Evolutionary conservation across 2,329 filamentous ascomycete species (phyloP), one percentile per base, ranked within the genome.

Genomic region (Penicillium hordei): DNA sequence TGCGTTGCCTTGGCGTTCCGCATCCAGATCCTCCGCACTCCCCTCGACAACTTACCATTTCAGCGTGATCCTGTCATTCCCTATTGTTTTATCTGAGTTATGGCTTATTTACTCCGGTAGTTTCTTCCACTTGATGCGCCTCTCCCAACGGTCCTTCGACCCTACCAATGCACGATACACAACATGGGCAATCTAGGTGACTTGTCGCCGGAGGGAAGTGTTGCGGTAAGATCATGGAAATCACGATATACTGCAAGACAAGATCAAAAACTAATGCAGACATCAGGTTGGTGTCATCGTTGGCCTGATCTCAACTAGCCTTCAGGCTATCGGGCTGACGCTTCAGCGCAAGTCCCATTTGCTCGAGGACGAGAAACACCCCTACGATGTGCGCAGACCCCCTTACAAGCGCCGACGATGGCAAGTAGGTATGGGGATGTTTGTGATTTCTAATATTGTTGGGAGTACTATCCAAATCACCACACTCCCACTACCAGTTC

Each of bases 381-480:
- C 83, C 31, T 88, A 91, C 73, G 86, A 94, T 76, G 81, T 88
- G 59, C 88, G 90, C 66, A 84, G 93, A 60, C 93, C 94, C 44
- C 91, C 94, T 5, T 95, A 97, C 77, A 89, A 89, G 71, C 86
- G 94, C 70, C 86, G 93, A 69, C 85, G 92, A 83, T 99, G 94
- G 94, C 94, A 83, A 78, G 68, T 95, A 61, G 94, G 94, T 57
- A 97, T 99, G 93, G 86, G 87, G 72, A 94, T 99, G 87, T 99
- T 99, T 77, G 87, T 99, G 65, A 82, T 96, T 65, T 91, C 94
- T 61, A 99, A 99, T 74, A 83, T 99, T 55, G 83, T 97, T 55
- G 94, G 94, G 59, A 97, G 93, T 78, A 93, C 91, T 38, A 94
- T 99, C 58, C 94, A 99, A 77, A 97, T 99, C 72, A 97, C 94